Percentiles rank a stretch among this genome's conserved stretches.
Conservation (phyloP, 345 rosid genomes). For the Euphorbia tirucalli region DNA sequence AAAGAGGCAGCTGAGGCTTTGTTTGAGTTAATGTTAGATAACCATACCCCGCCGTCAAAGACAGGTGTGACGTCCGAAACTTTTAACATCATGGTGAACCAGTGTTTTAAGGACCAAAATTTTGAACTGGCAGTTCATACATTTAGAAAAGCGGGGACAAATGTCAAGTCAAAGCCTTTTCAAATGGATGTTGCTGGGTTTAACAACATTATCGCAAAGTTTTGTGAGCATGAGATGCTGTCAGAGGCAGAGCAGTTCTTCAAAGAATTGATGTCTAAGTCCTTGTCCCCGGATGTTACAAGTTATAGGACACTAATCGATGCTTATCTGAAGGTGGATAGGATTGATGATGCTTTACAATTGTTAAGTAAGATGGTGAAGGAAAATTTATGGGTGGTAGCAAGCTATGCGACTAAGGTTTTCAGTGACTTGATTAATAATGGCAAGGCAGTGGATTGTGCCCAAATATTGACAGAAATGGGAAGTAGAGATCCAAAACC, state of each 20-base stretch:
- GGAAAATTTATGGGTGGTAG: conserved; percentile 77
- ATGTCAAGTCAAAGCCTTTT: conserved; percentile 65
- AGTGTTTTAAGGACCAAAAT: conserved; percentile 76
- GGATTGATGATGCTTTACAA: conserved; percentile 65
- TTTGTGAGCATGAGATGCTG: conserved; percentile 78
- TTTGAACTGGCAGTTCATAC: conserved; percentile 55
- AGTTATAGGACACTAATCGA: conserved; percentile 74
- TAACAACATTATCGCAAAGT: conserved; percentile 64
- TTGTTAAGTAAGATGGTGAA: conserved; percentile 70
- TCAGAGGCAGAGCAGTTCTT: conserved; percentile 65
- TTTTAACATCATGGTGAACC: conserved; percentile 78
- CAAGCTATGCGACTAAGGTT: conserved; percentile 70
- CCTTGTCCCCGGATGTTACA: conserved; percentile 69
- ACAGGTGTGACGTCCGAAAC: conserved; percentile 90
- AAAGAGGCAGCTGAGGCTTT: conserved; percentile 62
- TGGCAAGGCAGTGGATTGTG: conserved; percentile 68
- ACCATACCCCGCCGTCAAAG: conserved; percentile 75
- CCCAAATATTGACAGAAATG: conserved; percentile 71
- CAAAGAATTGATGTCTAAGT: conserved; percentile 53
- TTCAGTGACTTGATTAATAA: conserved; percentile 66
- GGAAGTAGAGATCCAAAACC: conserved; percentile 94
- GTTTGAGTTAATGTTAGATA: conserved; percentile 84
- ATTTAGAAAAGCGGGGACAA: conserved; percentile 73
- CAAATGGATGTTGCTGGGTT: conserved; percentile 82
- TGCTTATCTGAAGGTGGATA: conserved; percentile 63